Evolutionary conservation across 1,139 yeast species (phyloP).

Genomic region (Lodderomyces jiufengensis): DNA sequence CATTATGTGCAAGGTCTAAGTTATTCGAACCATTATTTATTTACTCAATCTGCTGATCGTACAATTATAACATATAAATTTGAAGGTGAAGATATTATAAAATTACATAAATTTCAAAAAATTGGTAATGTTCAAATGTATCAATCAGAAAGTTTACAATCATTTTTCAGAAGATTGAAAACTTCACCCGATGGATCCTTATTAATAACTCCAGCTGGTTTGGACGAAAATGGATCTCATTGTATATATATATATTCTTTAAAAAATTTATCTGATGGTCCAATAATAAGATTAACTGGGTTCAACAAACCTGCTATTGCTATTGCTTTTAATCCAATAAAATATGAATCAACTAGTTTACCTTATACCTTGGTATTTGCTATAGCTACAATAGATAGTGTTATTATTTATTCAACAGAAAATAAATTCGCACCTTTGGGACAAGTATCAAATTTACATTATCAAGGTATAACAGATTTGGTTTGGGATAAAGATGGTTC

Average conservation of each 20-base stretch:
- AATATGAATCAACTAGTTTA: constrained; percentile 41
- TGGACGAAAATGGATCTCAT: constrained; percentile 20
- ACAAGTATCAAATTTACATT: constrained; percentile 74
- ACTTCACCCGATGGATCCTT: constrained; percentile 90
- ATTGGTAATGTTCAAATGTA: constrained; percentile 38
- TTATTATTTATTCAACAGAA: constrained; percentile 78
- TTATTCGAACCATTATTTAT: constrained; percentile 37
- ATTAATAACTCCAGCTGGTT: constrained; percentile 80
- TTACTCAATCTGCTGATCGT: constrained; percentile 89
- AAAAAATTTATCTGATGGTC: constrained; percentile 61
- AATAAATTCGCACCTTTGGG: constrained; percentile 60
- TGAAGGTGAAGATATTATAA: constrained; percentile 2
- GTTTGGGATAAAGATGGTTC: constrained; percentile 80
- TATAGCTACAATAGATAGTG: constrained; percentile 89
- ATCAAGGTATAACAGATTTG: constrained; percentile 82
- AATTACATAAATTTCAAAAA: constrained; percentile 20
- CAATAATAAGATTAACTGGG: constrained; percentile 76
- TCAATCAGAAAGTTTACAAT: constrained; percentile 82
- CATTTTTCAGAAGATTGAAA: constrained; percentile 80
- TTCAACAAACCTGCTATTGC: constrained; percentile 82
- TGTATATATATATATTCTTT: constrained; percentile 78
- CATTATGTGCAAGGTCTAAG: constrained; percentile 91
- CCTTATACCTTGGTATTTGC: constrained; percentile 86
- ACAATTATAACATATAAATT: constrained; percentile 59
- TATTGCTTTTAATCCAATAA: constrained; percentile 67